A percentile compares a stretch with the other conserved stretches of the same genome.
These are phyloP conservation scores for Asterophora lycoperdoides DNA, from an alignment of 768 basidiomycete species.

Conservation along the genomic window DNA sequence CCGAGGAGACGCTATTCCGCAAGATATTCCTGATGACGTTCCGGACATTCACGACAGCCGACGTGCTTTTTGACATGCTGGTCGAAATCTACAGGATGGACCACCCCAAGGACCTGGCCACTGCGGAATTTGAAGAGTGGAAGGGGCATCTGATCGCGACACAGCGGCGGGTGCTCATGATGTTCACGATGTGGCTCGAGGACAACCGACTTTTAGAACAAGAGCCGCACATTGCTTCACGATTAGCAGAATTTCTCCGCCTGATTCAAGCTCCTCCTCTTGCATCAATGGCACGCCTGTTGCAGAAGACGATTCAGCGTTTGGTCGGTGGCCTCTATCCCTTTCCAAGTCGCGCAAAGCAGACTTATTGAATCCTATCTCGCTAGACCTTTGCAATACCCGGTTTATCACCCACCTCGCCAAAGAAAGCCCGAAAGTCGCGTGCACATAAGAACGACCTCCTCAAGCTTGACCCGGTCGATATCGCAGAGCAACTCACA, in stretches of 20 bases:
- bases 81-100: conserved; percentile 58
- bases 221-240: conserved; percentile 55
- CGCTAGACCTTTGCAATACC: conserved; percentile 40
- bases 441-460: conserved; percentile 58
- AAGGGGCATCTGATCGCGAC: conserved; percentile 57
- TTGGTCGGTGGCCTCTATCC: conserved; percentile 37
- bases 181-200: conserved; percentile 60
- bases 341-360: neutral
- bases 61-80: conserved; percentile 64
- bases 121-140: conserved; percentile 61
- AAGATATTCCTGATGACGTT: conserved; percentile 81
- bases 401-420: conserved; percentile 20
- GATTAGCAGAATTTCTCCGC: conserved; percentile 52
- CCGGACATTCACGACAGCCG: conserved; percentile 70
- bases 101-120: conserved; percentile 44
- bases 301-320: conserved; percentile 50
- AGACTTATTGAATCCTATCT: too few relatives aligned
- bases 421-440: conserved; percentile 39
- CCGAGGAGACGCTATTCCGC: conserved; percentile 36
- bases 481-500: conserved; percentile 80
- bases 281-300: conserved; percentile 41
- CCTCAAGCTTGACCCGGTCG: conserved; percentile 57
- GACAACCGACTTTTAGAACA: conserved; percentile 59
- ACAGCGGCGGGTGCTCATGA: conserved; percentile 54
- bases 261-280: conserved; percentile 38